Base-by-base conservation (phyloP, 2,329 filamentous ascomycete species). In the Aureobasidium musti region DNA sequence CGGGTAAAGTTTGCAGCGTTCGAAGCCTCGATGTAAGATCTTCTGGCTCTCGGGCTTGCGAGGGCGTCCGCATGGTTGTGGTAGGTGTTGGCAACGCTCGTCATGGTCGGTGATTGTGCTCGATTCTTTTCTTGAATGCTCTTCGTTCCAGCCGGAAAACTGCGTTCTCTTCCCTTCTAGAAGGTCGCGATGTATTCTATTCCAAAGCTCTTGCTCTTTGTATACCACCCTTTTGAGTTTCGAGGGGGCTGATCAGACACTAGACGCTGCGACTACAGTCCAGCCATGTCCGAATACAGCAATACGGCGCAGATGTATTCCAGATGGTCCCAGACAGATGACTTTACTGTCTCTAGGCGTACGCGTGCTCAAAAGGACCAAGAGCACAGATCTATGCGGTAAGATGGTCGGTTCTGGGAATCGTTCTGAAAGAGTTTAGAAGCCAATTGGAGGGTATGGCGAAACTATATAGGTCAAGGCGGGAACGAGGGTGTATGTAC, bases 1-100 rank as follows among this genome's bases (percentile, higher is more conserved):
- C 84, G 81, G 33, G 82, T 81, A 35, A 87, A 70, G 30, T 76
- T 71, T 49, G 70, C 64, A 19, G 41, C 28, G 19, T 37, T 65
- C 3, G 53, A 49, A 19, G 49, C 33, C 28, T 67, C 50, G 47
- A 49, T 5, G 54, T 52, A 53, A 4, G 47, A 41, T 35, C 43
- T 64, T 21, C 61, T 64, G 17, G 61, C 43, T 50, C 63, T 21
- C 19, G 49, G 19, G 30, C 19, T 41, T 47, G 52, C 28, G n/a
- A 47, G 39, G 1, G 19, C 50, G 23, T 56, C 52, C 14, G 10
- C 30, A 28, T 60, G 52, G 41, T 33, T 54, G 19, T 30, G 52
- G 35, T 60, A 43, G 14, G 39, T 49, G 45, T 59, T 59, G 53
- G 54, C 53, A 13, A 66, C 26, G 19, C 41, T 53, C 23, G 64